Percentiles rank a stretch among this genome's conserved stretches.
Conservation (phyloP, 2,329 filamentous ascomycete genomes). For the Trichoderma asperellum region DNA sequence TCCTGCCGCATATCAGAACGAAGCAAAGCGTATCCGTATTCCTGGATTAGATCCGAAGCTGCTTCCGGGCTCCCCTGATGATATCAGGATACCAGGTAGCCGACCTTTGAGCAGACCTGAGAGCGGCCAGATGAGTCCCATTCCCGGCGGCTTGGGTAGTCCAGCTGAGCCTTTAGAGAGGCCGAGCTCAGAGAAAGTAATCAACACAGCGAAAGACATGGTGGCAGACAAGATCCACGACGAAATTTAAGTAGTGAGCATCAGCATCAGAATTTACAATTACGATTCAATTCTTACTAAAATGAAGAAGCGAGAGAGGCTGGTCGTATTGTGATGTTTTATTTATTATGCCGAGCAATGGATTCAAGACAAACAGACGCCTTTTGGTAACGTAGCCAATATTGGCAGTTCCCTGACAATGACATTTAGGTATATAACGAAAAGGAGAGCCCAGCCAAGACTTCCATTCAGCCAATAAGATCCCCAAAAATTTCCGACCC, state of each 20-base stretch:
- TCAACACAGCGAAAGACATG: conserved; percentile 55
- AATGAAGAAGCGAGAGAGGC: neutral
- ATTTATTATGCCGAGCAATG: neutral
- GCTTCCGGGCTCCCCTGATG: conserved; percentile 77
- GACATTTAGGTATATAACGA: neutral
- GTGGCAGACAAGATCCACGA: conserved; percentile 58
- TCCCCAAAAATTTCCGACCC: neutral
- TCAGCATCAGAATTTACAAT: neutral
- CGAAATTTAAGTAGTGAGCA: conserved; percentile 47
- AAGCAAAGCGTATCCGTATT: conserved; percentile 88
- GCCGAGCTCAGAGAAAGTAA: conserved; percentile 52
- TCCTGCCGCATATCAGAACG: conserved; percentile 95
- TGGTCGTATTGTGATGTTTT: neutral
- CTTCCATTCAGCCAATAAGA: neutral
- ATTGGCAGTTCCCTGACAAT: neutral
- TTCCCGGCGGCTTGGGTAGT: conserved; percentile 52
- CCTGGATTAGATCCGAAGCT: conserved; percentile 67
- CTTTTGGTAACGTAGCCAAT: neutral
- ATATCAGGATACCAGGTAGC: conserved; percentile 69
- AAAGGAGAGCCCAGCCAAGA: neutral
- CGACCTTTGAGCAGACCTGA: conserved; percentile 37
- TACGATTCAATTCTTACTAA: neutral
- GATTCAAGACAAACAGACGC: neutral
- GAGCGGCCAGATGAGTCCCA: conserved; percentile 50
- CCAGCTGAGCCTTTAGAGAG: conserved; percentile 51